A percentile compares a stretch with the other conserved stretches of the same genome.
phyloP scores from a whole-genome alignment of 2,329 filamentous ascomycete species.

The Byssochlamys sp. region DNA sequence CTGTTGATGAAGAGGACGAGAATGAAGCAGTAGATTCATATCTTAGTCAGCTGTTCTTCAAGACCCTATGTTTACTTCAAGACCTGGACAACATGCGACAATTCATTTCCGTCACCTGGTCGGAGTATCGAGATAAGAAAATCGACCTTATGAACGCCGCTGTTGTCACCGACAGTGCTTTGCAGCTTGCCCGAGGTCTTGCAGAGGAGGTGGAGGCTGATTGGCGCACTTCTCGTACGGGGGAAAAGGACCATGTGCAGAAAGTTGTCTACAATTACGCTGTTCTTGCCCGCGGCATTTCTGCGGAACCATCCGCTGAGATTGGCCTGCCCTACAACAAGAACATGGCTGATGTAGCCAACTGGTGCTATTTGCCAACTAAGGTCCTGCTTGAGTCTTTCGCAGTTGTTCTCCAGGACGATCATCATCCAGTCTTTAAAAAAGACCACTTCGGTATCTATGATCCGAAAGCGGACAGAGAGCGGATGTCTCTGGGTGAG shows the following conservation, averaged over 20 bases:
- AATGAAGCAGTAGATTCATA: constrained; percentile 8
- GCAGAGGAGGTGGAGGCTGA: constrained; percentile 10
- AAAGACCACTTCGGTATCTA: constrained; percentile 21
- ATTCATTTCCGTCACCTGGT: constrained; percentile 22
- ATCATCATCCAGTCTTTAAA: constrained; percentile 17
- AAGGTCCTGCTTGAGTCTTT: constrained; percentile 14
- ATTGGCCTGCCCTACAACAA: constrained; percentile 18
- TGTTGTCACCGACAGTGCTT: constrained; percentile 22
- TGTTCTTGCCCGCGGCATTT: constrained; percentile 5
- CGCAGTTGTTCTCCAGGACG: constrained; percentile 11
- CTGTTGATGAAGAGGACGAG: constrained; percentile 9
- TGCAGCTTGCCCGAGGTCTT: constrained; percentile 16
- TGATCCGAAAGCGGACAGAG: constrained; percentile 18
- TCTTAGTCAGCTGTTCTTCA: constrained; percentile 14
- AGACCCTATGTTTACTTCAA: constrained; percentile 20
- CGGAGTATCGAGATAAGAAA: constrained; percentile 17
- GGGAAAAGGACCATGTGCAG: background rate
- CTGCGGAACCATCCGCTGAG: constrained; percentile 12
- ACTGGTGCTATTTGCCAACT: constrained; percentile 15
- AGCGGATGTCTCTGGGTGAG: constrained; percentile 16
- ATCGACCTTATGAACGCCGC: constrained; percentile 25
- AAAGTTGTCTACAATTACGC: background rate
- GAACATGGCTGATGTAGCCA: constrained; percentile 17
- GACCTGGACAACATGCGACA: constrained; percentile 19
- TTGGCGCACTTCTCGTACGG: constrained; percentile 7